Percentiles rank a stretch among this genome's conserved stretches.
Conservation (phyloP, 2,329 filamentous ascomycete genomes). For the Aureobasidium sp. region DNA sequence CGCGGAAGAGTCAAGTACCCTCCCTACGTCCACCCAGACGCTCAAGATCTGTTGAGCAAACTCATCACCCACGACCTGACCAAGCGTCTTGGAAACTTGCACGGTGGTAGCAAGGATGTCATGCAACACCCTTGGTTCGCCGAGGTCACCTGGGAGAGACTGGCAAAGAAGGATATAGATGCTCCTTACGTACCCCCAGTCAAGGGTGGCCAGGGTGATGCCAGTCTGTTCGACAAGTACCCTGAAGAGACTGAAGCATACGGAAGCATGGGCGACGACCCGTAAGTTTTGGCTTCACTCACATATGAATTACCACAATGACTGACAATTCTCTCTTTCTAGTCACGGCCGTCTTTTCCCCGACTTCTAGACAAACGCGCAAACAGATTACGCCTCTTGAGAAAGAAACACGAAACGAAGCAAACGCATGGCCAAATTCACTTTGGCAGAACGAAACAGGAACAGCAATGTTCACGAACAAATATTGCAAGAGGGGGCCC, state of each 20-base stretch:
- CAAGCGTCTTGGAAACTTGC: constrained; percentile 88
- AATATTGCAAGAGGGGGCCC: not conserved
- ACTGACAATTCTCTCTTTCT: constrained; percentile 15
- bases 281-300: constrained; percentile 52
- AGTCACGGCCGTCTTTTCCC: constrained; percentile 68
- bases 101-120: constrained; percentile 82
- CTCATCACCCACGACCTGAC: constrained; percentile 93
- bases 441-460: not conserved
- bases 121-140: constrained; percentile 95
- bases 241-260: constrained; percentile 95
- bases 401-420: too few species aligned
- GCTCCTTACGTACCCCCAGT: constrained; percentile 96
- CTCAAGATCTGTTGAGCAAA: constrained; percentile 82
- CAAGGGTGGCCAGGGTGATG: constrained; percentile 85
- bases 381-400: not conserved
- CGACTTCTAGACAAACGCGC: constrained; percentile 51
- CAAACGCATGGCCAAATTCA: not conserved
- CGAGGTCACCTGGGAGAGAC: constrained; percentile 93
- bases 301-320: not conserved
- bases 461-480: not conserved
- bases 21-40: constrained; percentile 87
- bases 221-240: constrained; percentile 96
- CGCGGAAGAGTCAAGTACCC: constrained; percentile 95
- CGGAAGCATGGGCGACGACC: constrained; percentile 67
- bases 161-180: constrained; percentile 94